These are phyloP conservation scores for Hericium rajendrae DNA, from an alignment of 768 basidiomycete genomes.

Conservation along the genomic window DNA sequence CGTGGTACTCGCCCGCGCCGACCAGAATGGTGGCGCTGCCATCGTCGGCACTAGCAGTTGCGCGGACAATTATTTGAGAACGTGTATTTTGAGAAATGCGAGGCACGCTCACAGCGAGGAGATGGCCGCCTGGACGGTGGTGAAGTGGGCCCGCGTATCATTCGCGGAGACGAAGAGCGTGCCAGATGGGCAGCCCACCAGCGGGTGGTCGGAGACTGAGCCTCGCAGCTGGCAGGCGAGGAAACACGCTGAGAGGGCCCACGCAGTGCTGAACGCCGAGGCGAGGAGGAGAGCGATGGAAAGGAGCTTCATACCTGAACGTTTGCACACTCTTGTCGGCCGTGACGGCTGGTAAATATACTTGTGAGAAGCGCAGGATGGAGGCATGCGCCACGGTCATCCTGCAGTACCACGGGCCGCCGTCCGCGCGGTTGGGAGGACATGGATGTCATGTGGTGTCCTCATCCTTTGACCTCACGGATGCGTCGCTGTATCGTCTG, in stretches of 20 bases:
- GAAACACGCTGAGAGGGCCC: slow-evolving; percentile 33
- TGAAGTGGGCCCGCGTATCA: slow-evolving; percentile 37
- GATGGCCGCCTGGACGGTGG: slow-evolving; percentile 45
- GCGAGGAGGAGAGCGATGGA: not conserved
- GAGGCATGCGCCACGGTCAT: not conserved
- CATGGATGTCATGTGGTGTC: too few species aligned
- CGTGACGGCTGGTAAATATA: not conserved
- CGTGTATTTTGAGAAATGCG: not conserved
- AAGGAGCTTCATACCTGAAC: not conserved
- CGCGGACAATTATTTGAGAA: not conserved
- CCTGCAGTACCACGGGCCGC: not conserved
- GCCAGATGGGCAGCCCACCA: slow-evolving; percentile 44
- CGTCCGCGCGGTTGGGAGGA: too few species aligned
- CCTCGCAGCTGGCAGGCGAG: slow-evolving; percentile 45
- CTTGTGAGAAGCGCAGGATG: not conserved
- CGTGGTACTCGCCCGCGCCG: slow-evolving; percentile 49
- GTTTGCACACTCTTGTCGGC: not conserved
- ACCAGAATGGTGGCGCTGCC: slow-evolving; percentile 41
- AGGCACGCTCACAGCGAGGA: slow-evolving; percentile 35
- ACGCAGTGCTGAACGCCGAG: not conserved
- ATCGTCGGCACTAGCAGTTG: slow-evolving; percentile 28
- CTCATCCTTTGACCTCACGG: too few species aligned
- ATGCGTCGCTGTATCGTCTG: too few species aligned
- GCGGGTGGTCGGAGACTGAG: slow-evolving; percentile 28
- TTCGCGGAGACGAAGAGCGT: slow-evolving; percentile 49